Evolutionary conservation across 306 rosid species (phyloP).

Genomic region (Prunus mira): DNA sequence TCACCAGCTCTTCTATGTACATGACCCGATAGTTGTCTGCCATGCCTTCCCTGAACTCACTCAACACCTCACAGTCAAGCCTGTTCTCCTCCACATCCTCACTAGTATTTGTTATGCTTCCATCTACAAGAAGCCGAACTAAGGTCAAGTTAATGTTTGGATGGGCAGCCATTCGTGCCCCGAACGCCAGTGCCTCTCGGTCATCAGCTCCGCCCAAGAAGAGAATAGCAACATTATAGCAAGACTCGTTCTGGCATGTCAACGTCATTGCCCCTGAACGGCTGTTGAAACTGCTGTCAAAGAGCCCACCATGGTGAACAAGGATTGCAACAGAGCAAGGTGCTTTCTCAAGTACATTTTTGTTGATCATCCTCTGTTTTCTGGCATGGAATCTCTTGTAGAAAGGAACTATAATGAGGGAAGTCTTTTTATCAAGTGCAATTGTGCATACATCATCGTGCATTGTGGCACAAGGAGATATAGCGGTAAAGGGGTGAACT

Average conservation of each 20-base stretch:
- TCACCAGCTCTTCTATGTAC: conserved; percentile 34
- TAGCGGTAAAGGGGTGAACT: conserved; percentile 24
- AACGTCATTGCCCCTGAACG: background rate
- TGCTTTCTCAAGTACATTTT: conserved; percentile 24
- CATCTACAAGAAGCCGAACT: conserved; percentile 21
- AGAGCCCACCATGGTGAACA: conserved; percentile 24
- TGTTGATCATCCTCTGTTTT: conserved; percentile 11
- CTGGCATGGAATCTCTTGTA: conserved; percentile 11
- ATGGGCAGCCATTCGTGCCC: conserved; percentile 30
- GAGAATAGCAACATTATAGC: conserved; percentile 26
- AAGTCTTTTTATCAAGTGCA: conserved; percentile 21
- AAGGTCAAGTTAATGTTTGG: conserved; percentile 23
- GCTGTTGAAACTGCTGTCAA: conserved; percentile 4
- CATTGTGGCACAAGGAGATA: conserved; percentile 27
- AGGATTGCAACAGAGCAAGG: conserved; percentile 38
- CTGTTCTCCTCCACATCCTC: conserved; percentile 10
- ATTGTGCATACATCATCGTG: conserved; percentile 34
- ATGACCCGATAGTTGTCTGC: conserved; percentile 11
- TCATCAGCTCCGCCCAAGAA: conserved; percentile 44
- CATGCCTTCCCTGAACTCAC: conserved; percentile 15
- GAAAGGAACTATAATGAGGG: conserved; percentile 28
- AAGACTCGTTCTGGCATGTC: background rate
- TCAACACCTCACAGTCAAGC: conserved; percentile 20
- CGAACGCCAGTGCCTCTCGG: conserved; percentile 34
- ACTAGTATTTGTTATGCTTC: background rate